Evolutionary conservation across 495 filamentous ascomycete species (phyloP).

Genomic region (Podospora appendiculata): DNA sequence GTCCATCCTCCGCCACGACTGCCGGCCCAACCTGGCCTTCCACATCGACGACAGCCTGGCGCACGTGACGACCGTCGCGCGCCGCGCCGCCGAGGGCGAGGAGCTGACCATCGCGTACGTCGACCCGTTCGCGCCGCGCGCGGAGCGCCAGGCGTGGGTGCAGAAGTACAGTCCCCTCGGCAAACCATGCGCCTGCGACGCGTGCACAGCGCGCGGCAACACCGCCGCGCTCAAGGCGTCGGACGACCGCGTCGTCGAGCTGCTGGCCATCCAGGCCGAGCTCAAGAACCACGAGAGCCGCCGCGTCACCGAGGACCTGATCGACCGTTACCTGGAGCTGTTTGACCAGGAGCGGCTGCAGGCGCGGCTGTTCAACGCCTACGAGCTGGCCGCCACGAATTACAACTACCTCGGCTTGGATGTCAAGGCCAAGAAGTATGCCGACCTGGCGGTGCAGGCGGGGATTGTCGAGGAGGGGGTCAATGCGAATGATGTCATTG

Average conservation of each 20-base stretch:
- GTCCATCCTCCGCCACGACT: slow-evolving; percentile 21
- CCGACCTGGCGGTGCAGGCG: slow-evolving; percentile 20
- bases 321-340: slow-evolving; percentile 21
- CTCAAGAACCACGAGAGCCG: slow-evolving; percentile 22
- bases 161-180: slow-evolving; percentile 3
- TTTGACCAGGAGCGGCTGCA: slow-evolving; percentile 22
- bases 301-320: slow-evolving; percentile 16
- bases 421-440: slow-evolving; percentile 18
- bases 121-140: slow-evolving; percentile 16
- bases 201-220: slow-evolving; percentile 10
- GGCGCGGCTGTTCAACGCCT: slow-evolving; percentile 19
- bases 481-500: slow-evolving; percentile 17
- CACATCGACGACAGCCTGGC: slow-evolving; percentile 19
- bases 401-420: slow-evolving; percentile 27
- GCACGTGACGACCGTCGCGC: slow-evolving; percentile 18
- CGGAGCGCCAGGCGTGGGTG: slow-evolving; percentile 17
- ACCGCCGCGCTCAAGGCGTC: slow-evolving; percentile 7
- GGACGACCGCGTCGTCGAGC: slow-evolving; percentile 17
- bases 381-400: slow-evolving; percentile 31
- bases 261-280: slow-evolving; percentile 16
- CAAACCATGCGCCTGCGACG: slow-evolving; percentile 14
- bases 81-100: slow-evolving; percentile 20
- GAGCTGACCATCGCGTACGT: slow-evolving; percentile 26
- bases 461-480: slow-evolving; percentile 19
- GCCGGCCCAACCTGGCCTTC: slow-evolving; percentile 28